Evolutionary conservation across 768 basidiomycete species (phyloP).

Genomic region (Cystoderma amianthinum): DNA sequence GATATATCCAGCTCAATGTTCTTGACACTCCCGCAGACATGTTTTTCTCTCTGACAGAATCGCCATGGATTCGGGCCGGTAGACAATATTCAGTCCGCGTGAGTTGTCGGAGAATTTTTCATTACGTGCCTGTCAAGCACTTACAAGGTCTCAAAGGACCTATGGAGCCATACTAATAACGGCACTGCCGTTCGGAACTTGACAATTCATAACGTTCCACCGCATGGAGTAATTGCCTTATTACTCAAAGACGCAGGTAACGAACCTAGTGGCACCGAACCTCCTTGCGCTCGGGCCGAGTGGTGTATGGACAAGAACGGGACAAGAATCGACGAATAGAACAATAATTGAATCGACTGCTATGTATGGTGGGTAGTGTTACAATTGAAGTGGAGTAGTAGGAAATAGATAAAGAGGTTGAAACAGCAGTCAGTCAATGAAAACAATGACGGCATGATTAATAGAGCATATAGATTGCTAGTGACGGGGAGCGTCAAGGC

Average conservation of each 20-base stretch:
- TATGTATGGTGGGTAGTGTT: not conserved
- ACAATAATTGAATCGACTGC: constrained; percentile 16
- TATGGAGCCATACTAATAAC: constrained; percentile 69
- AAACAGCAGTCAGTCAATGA: not conserved
- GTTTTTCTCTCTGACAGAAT: constrained; percentile 61
- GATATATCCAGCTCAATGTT: constrained; percentile 43
- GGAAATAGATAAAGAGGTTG: not conserved
- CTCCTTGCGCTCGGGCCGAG: constrained; percentile 47
- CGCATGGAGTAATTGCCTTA: constrained; percentile 66
- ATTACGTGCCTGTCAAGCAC: not conserved
- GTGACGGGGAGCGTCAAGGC: too few species aligned
- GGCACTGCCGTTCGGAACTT: constrained; percentile 59
- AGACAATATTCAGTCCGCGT: constrained; percentile 61
- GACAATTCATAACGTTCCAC: constrained; percentile 46
- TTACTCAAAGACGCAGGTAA: constrained; percentile 61
- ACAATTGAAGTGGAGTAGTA: not conserved
- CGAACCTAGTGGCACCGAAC: constrained; percentile 51
- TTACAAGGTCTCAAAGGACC: constrained; percentile 35
- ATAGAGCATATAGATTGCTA: too few species aligned
- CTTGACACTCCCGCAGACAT: constrained; percentile 48
- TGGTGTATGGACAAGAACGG: constrained; percentile 61
- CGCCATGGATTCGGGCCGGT: constrained; percentile 66
- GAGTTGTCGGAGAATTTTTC: constrained; percentile 12
- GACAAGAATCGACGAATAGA: too few species aligned
- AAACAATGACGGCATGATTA: too few species aligned